phyloP scores from a whole-genome alignment of 2,329 filamentous ascomycete genomes.

The Kalmusia sp. region DNA sequence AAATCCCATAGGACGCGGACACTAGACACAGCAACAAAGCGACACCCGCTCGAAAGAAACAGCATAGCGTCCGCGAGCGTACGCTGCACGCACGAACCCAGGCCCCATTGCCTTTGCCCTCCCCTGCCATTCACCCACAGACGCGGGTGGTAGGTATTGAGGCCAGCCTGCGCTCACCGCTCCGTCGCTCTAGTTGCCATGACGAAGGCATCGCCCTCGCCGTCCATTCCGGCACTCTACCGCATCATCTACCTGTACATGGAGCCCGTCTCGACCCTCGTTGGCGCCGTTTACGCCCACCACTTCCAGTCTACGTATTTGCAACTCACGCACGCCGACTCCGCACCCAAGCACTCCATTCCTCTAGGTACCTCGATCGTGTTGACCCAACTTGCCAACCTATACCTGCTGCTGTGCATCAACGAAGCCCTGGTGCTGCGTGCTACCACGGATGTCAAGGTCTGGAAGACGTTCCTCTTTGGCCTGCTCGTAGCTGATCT shows the following conservation, averaged over 20 bases:
- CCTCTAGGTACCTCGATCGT: constrained; percentile 70
- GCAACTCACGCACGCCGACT: constrained; percentile 64
- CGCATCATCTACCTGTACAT: constrained; percentile 77
- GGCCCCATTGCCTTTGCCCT: neutral
- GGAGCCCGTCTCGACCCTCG: constrained; percentile 65
- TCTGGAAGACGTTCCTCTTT: constrained; percentile 73
- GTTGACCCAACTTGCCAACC: constrained; percentile 77
- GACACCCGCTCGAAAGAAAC: neutral
- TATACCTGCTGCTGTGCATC: constrained; percentile 78
- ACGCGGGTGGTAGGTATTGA: neutral
- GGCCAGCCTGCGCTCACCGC: constrained; percentile 9
- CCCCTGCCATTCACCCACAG: neutral
- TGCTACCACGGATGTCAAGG: constrained; percentile 68
- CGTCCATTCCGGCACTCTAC: constrained; percentile 66
- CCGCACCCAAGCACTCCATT: constrained; percentile 55
- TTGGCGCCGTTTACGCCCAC: constrained; percentile 62
- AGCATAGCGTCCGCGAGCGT: neutral
- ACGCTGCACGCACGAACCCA: neutral
- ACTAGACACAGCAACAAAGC: neutral
- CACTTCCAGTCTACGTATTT: constrained; percentile 66
- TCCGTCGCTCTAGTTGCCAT: constrained; percentile 19
- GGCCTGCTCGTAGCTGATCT: constrained; percentile 77
- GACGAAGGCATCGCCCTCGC: constrained; percentile 33
- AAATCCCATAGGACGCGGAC: neutral
- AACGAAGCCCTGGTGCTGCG: constrained; percentile 80